A percentile compares a stretch with the other conserved stretches of the same genome.
These are phyloP conservation scores for Pichiaceae sp. DNA, from an alignment of 1,139 yeast species.

Conservation along the genomic window DNA sequence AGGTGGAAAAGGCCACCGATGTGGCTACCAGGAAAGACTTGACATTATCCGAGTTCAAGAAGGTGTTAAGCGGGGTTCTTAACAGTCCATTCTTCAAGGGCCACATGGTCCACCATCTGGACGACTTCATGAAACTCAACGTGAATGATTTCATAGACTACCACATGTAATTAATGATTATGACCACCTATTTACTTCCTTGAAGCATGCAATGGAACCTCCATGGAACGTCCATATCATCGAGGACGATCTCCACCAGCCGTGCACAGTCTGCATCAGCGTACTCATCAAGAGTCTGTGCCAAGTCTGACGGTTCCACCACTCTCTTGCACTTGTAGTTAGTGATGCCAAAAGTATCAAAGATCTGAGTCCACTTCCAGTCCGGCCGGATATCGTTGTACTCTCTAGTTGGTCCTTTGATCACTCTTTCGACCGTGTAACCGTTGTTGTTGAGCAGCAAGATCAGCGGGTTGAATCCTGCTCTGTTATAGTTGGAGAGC, in stretches of 20 bases:
- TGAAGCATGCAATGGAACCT: slow-evolving; percentile 28
- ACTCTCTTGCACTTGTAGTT: slow-evolving; percentile 28
- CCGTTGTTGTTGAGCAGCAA: slow-evolving; percentile 75
- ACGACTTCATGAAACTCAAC: slow-evolving; percentile 21
- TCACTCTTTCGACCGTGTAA: slow-evolving; percentile 78
- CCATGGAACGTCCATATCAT: slow-evolving; percentile 55
- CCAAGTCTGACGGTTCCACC: slow-evolving; percentile 29
- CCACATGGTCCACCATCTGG: slow-evolving; percentile 17
- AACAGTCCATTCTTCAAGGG: slow-evolving; percentile 17
- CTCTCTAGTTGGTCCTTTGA: slow-evolving; percentile 64
- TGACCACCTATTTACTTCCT: neutral
- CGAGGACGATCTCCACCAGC: slow-evolving; percentile 52
- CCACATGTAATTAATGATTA: slow-evolving; percentile 13
- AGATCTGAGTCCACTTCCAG: slow-evolving; percentile 71
- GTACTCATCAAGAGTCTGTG: slow-evolving; percentile 27
- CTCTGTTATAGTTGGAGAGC: slow-evolving; percentile 56
- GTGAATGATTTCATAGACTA: slow-evolving; percentile 24
- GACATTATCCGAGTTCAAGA: slow-evolving; percentile 18
- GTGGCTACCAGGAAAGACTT: slow-evolving; percentile 13
- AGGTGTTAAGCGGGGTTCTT: slow-evolving; percentile 18
- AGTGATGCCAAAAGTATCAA: slow-evolving; percentile 62
- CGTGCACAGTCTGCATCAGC: slow-evolving; percentile 26
- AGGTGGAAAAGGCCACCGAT: neutral
- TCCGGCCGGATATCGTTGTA: slow-evolving; percentile 73
- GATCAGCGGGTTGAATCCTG: slow-evolving; percentile 51